These are phyloP conservation scores for Boletus subcaerulescens DNA, from an alignment of 768 basidiomycete species.

Conservation along the genomic window DNA sequence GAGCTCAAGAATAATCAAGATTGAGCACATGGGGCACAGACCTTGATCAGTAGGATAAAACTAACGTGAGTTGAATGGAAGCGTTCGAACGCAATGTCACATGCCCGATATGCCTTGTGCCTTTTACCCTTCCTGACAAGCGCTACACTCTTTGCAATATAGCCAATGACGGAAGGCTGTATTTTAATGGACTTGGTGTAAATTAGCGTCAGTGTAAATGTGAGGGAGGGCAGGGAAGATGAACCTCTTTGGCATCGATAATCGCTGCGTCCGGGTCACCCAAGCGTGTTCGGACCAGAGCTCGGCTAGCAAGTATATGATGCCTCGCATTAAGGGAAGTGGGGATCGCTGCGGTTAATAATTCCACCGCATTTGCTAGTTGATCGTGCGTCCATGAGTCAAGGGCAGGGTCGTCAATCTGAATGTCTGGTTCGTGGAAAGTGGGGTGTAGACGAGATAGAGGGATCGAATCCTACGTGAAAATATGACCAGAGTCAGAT, in stretches of 20 bases:
- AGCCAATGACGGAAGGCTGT: neutral
- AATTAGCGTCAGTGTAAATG: neutral
- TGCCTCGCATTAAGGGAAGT: neutral
- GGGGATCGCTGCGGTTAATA: neutral
- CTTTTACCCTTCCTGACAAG: neutral
- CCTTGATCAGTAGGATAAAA: neutral
- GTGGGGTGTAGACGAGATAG: neutral
- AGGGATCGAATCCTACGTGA: neutral
- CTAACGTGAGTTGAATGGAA: neutral
- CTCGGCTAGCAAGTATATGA: neutral
- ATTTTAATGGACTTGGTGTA: neutral
- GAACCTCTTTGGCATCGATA: neutral
- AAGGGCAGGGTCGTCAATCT: neutral
- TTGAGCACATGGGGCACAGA: neutral
- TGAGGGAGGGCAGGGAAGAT: neutral
- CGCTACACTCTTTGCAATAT: neutral
- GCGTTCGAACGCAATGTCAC: neutral
- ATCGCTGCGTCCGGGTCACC: neutral
- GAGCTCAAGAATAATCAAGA: too few relatives aligned
- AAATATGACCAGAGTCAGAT: neutral
- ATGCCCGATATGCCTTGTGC: neutral
- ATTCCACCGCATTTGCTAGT: neutral
- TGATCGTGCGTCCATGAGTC: neutral
- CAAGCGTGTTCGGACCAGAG: neutral
- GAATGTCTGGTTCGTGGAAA: neutral